phyloP scores from a whole-genome alignment of 345 rosid genomes.

The Boechera stricta region DNA sequence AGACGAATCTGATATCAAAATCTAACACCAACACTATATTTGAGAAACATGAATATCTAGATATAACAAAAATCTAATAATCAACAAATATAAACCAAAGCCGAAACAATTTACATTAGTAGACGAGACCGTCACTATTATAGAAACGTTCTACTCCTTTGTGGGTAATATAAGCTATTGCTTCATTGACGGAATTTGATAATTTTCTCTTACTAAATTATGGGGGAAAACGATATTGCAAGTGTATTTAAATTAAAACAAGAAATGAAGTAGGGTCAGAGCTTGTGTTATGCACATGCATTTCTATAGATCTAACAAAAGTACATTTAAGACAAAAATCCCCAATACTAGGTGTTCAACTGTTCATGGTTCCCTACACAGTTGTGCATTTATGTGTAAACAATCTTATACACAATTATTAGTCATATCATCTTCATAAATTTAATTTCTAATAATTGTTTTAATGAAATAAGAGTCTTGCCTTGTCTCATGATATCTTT shows the following conservation, averaged over 20 bases:
- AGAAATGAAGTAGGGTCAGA: constrained; percentile 4
- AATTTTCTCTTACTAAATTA: neutral
- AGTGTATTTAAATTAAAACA: neutral
- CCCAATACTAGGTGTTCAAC: constrained; percentile 32
- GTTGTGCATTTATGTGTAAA: constrained; percentile 22
- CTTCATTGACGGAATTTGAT: neutral
- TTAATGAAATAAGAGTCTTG: constrained; percentile 23
- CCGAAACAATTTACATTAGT: too few species aligned
- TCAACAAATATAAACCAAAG: too few species aligned
- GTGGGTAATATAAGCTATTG: neutral
- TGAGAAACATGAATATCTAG: neutral
- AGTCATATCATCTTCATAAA: neutral
- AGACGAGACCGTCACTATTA: too few species aligned
- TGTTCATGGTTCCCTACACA: constrained; percentile 27
- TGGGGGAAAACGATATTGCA: neutral
- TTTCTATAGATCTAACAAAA: constrained; percentile 19
- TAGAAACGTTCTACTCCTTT: too few species aligned
- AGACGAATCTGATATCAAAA: too few species aligned
- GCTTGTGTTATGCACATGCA: constrained; percentile 25
- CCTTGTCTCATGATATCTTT: constrained; percentile 30
- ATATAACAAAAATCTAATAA: too few species aligned
- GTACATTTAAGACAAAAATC: constrained; percentile 22
- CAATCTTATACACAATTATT: constrained; percentile 4
- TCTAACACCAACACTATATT: neutral
- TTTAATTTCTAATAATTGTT: neutral